These are phyloP conservation scores for Wickerhamiella parazyma DNA, from an alignment of 805 yeast species.

Conservation along the genomic window DNA sequence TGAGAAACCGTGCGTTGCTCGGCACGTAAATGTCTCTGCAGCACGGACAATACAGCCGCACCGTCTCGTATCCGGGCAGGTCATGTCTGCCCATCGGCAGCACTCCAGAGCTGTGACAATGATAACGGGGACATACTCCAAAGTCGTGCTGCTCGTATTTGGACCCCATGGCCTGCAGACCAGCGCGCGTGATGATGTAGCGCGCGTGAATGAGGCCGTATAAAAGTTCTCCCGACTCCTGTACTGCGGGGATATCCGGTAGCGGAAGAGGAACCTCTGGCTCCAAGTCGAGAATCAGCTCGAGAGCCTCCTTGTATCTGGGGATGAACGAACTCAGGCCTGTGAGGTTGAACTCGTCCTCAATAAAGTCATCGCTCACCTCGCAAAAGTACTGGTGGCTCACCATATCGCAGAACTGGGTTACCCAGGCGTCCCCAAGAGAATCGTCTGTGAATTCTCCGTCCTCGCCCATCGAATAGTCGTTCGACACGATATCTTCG, in stretches of 20 bases:
- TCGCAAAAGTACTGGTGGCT: conserved; percentile 89
- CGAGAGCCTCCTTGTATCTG: conserved; percentile 80
- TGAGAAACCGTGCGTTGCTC: conserved; percentile 67
- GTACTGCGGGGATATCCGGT: conserved; percentile 61
- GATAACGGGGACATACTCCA: conserved; percentile 82
- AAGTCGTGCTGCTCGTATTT: conserved; percentile 81
- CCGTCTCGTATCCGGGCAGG: conserved; percentile 82
- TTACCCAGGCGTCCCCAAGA: conserved; percentile 42
- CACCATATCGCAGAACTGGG: conserved; percentile 60
- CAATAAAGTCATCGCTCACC: conserved; percentile 82
- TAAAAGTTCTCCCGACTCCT: conserved; percentile 80
- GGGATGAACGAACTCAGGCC: conserved; percentile 80
- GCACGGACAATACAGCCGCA: conserved; percentile 84
- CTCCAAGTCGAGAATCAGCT: conserved; percentile 78
- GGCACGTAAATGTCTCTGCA: conserved; percentile 88
- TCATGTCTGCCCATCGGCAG: conserved; percentile 89
- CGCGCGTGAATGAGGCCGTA: conserved; percentile 94
- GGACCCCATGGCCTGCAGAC: conserved; percentile 73
- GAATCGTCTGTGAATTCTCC: conserved; percentile 8
- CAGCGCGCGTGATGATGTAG: conserved; percentile 76
- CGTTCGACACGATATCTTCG: neutral
- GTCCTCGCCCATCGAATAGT: neutral
- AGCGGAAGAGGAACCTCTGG: conserved; percentile 39
- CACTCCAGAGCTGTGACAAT: conserved; percentile 79
- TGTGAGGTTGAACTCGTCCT: conserved; percentile 91